phyloP scores from a whole-genome alignment of 2,329 filamentous ascomycete genomes.

The Colletotrichum sp. region DNA sequence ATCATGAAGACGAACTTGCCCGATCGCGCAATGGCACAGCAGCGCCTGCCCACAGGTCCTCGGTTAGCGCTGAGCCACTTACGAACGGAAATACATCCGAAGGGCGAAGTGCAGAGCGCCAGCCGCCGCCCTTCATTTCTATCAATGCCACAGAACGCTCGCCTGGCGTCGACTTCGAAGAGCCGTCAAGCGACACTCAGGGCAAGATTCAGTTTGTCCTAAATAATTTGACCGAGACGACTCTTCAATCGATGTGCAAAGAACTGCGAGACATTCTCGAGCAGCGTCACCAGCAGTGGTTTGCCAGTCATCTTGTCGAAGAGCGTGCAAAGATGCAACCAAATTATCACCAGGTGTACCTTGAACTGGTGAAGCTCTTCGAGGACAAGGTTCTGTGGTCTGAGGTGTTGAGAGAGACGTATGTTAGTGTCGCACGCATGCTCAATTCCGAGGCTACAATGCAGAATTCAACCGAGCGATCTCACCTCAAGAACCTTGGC shows the following conservation, averaged over 20 bases:
- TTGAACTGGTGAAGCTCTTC: constrained; percentile 86
- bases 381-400: constrained; percentile 80
- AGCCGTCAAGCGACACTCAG: constrained; percentile 83
- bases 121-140: constrained; percentile 75
- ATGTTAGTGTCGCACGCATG: constrained; percentile 82
- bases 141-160: constrained; percentile 77
- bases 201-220: constrained; percentile 95
- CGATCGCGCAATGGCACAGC: constrained; percentile 59
- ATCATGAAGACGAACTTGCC: constrained; percentile 66
- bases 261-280: constrained; percentile 82
- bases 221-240: constrained; percentile 94
- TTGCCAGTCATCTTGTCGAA: constrained; percentile 92
- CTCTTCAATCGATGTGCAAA: constrained; percentile 81
- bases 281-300: constrained; percentile 91
- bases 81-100: constrained; percentile 77
- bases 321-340: constrained; percentile 97
- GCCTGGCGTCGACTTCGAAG: constrained; percentile 71
- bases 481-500: constrained; percentile 90
- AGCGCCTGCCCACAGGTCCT: constrained; percentile 37
- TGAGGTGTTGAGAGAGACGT: constrained; percentile 93
- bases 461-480: constrained; percentile 82
- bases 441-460: constrained; percentile 90
- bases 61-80: constrained; percentile 52
- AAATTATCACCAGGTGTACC: constrained; percentile 93
- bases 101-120: constrained; percentile 60